Evolutionary conservation across 257 asterid genomes (phyloP), one percentile per base, ranked within the genome.

Genomic region (Haberlea rhodopensis): DNA sequence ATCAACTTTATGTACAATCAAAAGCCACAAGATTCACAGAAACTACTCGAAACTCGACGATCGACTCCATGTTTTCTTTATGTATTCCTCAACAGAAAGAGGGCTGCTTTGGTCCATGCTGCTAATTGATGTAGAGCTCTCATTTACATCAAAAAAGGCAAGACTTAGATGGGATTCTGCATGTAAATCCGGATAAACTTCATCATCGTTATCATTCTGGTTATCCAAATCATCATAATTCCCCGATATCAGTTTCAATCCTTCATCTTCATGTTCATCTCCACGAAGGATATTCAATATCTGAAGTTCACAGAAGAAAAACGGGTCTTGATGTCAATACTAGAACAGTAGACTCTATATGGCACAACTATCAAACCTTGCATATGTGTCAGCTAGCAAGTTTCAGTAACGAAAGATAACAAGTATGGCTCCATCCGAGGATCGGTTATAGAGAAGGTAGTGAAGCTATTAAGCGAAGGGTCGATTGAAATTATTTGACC

Each of bases 141-240:
- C 91, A 58, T 73, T 71, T 15, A 87, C 80, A 65, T 86, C 97
- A 61, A 82, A 82, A 32, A 88, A 81, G 3, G 97, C 97, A 27
- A 86, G 85, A 70, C 83, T 74, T 46, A 90, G 71, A 80, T 88
- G 95, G 11, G 97, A 88, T 71, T 82, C 95, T 46, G 90, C 86
- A 66, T 84, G 76, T 45, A 86, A 88, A 77, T 86, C 87, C 25
- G 94, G 95, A 81, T 91, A 88, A 10, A 91, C 96, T 80, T 90
- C 97, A 62, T 91, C 97, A 45, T 89, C 96, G 6, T 40, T 11
- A 0, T 40, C 18, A 53, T 81, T 91, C 53, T 78, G 70, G 26
- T 76, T 70, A 71, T 78, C 87, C 34, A 48, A 19, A 49, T 74
- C 79, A 25, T 69, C 68, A 37, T 40, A 26, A 40, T 40, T 40